phyloP scores from a whole-genome alignment of 2,329 filamentous ascomycete species.

The Fusarium dimerum region DNA sequence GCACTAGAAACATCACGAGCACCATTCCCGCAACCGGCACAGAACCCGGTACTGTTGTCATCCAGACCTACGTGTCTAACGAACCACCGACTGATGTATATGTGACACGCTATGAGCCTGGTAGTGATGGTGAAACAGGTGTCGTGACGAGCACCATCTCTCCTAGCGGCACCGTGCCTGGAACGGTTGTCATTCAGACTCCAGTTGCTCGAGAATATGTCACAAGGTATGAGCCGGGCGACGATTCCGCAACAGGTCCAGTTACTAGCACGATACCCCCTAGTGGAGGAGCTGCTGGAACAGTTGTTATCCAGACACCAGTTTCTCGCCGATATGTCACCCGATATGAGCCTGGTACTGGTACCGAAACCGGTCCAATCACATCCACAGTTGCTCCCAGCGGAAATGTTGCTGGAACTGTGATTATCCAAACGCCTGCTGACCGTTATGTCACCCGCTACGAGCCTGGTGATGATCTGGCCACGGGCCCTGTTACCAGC shows the following conservation, averaged over 20 bases:
- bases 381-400: background rate
- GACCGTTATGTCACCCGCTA: background rate
- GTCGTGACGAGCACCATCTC: too few relatives aligned
- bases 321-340: background rate
- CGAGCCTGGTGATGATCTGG: background rate
- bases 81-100: too few relatives aligned
- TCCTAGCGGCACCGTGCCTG: too few relatives aligned
- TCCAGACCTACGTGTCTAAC: too few relatives aligned
- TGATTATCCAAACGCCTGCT: background rate
- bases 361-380: background rate
- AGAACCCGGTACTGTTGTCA: background rate
- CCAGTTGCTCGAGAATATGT: too few relatives aligned
- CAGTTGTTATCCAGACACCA: conserved; percentile 6
- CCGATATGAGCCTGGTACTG: background rate
- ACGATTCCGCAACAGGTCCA: too few relatives aligned
- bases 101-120: too few relatives aligned
- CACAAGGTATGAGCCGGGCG: too few relatives aligned
- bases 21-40: background rate
- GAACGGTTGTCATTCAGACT: too few relatives aligned
- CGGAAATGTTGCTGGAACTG: background rate
- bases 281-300: too few relatives aligned
- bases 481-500: background rate
- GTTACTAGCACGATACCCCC: too few relatives aligned
- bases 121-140: too few relatives aligned
- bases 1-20: background rate